phyloP scores from a whole-genome alignment of 495 filamentous ascomycete genomes.

The Usnea hakonensis region DNA sequence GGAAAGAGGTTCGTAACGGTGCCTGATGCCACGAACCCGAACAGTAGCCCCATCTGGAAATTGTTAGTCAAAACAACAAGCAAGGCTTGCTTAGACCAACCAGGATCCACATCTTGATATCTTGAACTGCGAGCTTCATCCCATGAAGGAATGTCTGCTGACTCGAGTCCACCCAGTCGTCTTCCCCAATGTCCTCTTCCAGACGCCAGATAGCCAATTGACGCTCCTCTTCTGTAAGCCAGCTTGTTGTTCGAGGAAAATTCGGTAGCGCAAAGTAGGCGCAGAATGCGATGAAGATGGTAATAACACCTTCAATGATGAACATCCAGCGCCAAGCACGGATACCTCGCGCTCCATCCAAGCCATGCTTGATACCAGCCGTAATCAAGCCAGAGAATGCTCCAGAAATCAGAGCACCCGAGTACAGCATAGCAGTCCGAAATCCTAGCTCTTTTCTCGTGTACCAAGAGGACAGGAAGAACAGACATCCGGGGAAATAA shows the following conservation, averaged over 20 bases:
- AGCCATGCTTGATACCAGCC: constrained; percentile 38
- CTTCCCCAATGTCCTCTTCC: constrained; percentile 71
- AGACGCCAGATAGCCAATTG: constrained; percentile 61
- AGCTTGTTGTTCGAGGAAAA: constrained; percentile 68
- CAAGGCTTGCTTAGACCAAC: constrained; percentile 28
- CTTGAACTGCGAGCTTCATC: constrained; percentile 59
- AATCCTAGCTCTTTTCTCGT: constrained; percentile 45
- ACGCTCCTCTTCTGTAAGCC: constrained; percentile 64
- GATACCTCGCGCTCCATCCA: constrained; percentile 38
- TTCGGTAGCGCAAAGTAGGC: constrained; percentile 63
- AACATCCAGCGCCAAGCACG: constrained; percentile 64
- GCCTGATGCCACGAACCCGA: constrained; percentile 62
- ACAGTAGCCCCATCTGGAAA: constrained; percentile 53
- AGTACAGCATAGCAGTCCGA: constrained; percentile 41
- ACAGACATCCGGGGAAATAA: constrained; percentile 43
- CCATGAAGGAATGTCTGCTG: constrained; percentile 61
- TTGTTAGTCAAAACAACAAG: constrained; percentile 18
- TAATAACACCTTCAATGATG: constrained; percentile 66
- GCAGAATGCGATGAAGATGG: constrained; percentile 44
- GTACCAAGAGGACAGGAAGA: constrained; percentile 45
- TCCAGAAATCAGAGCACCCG: constrained; percentile 46
- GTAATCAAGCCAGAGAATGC: constrained; percentile 61
- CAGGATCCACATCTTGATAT: constrained; percentile 66
- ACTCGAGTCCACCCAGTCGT: constrained; percentile 60
- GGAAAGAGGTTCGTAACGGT: constrained; percentile 89